A percentile compares a stretch with the other conserved stretches of the same genome.
phyloP scores from a whole-genome alignment of 1,284 basidiomycete genomes.

The Apiotrichum gracile region DNA sequence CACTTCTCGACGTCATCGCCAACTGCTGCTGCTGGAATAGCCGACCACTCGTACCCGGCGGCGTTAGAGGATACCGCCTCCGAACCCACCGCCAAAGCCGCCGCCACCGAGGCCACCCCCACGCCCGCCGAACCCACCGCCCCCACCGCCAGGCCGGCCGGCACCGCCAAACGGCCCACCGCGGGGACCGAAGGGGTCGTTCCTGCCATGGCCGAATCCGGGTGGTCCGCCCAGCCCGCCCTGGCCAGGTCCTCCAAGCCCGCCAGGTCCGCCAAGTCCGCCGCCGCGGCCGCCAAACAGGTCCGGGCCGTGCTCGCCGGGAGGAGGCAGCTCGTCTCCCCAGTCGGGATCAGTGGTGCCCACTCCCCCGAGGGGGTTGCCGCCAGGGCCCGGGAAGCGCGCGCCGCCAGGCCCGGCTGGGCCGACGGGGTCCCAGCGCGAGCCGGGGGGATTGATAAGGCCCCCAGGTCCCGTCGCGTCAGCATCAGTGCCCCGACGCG shows the following conservation, averaged over 20 bases:
- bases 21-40: too few relatives aligned
- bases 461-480: conserved; percentile 34
- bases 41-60: too few relatives aligned
- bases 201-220: not conserved
- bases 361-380: conserved; percentile 36
- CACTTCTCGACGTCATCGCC: too few relatives aligned
- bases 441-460: conserved; percentile 47
- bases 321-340: conserved; percentile 44
- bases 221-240: conserved; percentile 14
- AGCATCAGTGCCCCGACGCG: conserved; percentile 17
- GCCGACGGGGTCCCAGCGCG: conserved; percentile 53
- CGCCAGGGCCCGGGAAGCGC: conserved; percentile 22
- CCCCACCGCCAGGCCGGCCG: conserved; percentile 10
- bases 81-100: conserved; percentile 13
- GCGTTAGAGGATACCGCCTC: conserved; percentile 18
- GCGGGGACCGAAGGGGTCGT: not conserved
- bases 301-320: conserved; percentile 44
- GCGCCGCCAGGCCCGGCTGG: conserved; percentile 29
- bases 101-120: conserved; percentile 18
- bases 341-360: conserved; percentile 40
- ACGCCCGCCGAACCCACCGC: conserved; percentile 15
- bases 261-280: conserved; percentile 13
- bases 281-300: conserved; percentile 18
- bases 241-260: conserved; percentile 15
- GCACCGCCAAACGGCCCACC: conserved; percentile 1